Evolutionary conservation across 1,139 yeast species (phyloP), one percentile per base, ranked within the genome.

Genomic region (Eremothecium sinecaudum): DNA sequence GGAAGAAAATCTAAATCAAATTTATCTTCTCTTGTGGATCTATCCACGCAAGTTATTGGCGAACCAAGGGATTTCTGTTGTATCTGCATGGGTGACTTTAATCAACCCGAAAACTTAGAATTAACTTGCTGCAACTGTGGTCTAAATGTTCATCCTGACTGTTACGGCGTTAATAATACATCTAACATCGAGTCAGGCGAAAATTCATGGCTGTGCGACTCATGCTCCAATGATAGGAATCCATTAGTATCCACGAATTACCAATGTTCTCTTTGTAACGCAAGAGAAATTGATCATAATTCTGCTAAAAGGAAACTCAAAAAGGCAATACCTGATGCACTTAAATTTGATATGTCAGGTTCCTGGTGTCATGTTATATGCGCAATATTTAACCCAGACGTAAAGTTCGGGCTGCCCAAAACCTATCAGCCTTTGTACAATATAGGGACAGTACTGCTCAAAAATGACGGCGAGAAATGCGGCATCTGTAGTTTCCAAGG

Each of bases 351-450:
- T 0, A 48, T 55, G 11, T 73, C 69, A 21, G 81, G 83, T 2
- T 66, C 67, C 39, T 87, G 97, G 97, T 77, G 79, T 24, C 97
- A 87, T 60, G 63, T 80, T 5, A 45, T 74, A 4, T 87, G 98
- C 58, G 79, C 92, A 0, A 38, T 82, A 0, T 77, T 77, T 54
- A 63, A 58, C 10, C 58, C 64, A 0, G 60, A 56, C 15, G 53
- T 69, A 10, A 55, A 53, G 15, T 72, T 69, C 49, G 72, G 66
- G 0, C 59, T 65, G 39, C 39, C 64, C 0, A 41, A 46, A 1
- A 38, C 53, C 2, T 39, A 73, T 36, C 75, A 73, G 38, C 78
- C 78, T 0, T 57, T 71, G 2, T 32, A 46, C 13, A 63, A 65
- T 6, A 36, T 44, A 10, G 49, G 44, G 4, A 37, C 5, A 46